Percentiles rank a stretch among this genome's conserved stretches.
phyloP scores from a whole-genome alignment of 805 yeast genomes.

The Candida incommunis region DNA sequence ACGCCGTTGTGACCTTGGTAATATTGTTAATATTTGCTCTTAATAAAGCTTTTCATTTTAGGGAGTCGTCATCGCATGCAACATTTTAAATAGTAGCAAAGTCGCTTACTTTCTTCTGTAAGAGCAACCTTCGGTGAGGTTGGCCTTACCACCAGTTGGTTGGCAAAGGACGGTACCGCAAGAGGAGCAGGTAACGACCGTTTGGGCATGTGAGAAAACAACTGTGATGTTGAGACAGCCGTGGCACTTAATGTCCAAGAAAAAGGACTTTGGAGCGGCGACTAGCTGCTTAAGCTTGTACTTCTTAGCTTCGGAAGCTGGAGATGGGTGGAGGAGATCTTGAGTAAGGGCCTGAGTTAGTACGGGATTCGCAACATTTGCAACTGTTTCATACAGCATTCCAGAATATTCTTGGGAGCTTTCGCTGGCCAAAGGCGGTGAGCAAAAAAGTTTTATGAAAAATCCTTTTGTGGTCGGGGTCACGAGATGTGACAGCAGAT shows the following conservation, averaged over 20 bases:
- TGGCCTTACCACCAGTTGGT: slow-evolving; percentile 99
- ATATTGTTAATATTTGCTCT: background rate
- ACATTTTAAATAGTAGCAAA: too few relatives aligned
- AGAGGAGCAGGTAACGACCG: slow-evolving; percentile 98
- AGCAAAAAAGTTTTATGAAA: too few relatives aligned
- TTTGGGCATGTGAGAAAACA: slow-evolving; percentile 99
- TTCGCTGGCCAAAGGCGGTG: too few relatives aligned
- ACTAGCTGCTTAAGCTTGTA: slow-evolving; percentile 97
- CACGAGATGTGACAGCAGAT: too few relatives aligned
- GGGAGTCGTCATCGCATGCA: background rate
- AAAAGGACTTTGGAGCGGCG: slow-evolving; percentile 95
- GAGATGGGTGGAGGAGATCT: slow-evolving; percentile 95
- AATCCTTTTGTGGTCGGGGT: too few relatives aligned
- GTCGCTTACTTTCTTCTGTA: slow-evolving; percentile 87
- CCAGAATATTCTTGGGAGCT: too few relatives aligned
- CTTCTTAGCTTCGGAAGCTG: slow-evolving; percentile 91
- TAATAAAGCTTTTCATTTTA: background rate
- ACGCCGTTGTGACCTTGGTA: background rate
- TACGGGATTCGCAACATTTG: too few relatives aligned
- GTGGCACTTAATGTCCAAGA: slow-evolving; percentile 99
- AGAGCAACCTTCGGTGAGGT: slow-evolving; percentile 98
- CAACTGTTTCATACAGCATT: too few relatives aligned
- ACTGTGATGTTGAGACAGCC: slow-evolving; percentile 99
- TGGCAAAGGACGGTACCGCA: slow-evolving; percentile 97
- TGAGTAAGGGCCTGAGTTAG: slow-evolving; percentile 1